Evolutionary conservation across 1,139 yeast genomes (phyloP).

Genomic region (Blastobotrys arbuscula): DNA sequence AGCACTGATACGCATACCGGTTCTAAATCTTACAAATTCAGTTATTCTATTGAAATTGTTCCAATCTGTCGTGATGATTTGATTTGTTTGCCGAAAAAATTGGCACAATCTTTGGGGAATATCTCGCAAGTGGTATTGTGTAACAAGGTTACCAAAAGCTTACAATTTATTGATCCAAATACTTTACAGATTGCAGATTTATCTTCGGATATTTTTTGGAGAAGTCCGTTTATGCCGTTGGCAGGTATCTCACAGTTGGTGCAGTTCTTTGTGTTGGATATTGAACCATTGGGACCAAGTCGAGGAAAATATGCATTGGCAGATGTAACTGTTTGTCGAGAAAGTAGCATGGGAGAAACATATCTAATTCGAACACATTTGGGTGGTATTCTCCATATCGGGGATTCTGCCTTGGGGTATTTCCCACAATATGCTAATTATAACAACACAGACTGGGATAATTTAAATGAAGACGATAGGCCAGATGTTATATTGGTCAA

Average conservation of each 20-base stretch:
- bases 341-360: conserved; percentile 73
- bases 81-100: conserved; percentile 76
- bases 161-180: conserved; percentile 81
- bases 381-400: conserved; percentile 92
- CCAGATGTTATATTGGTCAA: conserved; percentile 93
- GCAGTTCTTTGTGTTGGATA: conserved; percentile 90
- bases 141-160: conserved; percentile 68
- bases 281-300: conserved; percentile 84
- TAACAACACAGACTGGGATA: conserved; percentile 80
- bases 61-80: conserved; percentile 98
- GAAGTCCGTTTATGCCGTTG: conserved; percentile 74
- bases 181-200: conserved; percentile 80
- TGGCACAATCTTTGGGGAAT: conserved; percentile 82
- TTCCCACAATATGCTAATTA: conserved; percentile 77
- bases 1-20: conserved; percentile 93
- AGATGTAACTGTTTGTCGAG: conserved; percentile 83
- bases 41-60: conserved; percentile 88
- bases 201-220: conserved; percentile 74
- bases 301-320: conserved; percentile 82
- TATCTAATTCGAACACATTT: conserved; percentile 82
- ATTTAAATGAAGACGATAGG: conserved; percentile 40
- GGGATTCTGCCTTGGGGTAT: conserved; percentile 92
- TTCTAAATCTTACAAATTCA: conserved; percentile 77
- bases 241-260: conserved; percentile 70
- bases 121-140: conserved; percentile 81